phyloP scores from a whole-genome alignment of 805 yeast species.

The Candida railenensis region DNA sequence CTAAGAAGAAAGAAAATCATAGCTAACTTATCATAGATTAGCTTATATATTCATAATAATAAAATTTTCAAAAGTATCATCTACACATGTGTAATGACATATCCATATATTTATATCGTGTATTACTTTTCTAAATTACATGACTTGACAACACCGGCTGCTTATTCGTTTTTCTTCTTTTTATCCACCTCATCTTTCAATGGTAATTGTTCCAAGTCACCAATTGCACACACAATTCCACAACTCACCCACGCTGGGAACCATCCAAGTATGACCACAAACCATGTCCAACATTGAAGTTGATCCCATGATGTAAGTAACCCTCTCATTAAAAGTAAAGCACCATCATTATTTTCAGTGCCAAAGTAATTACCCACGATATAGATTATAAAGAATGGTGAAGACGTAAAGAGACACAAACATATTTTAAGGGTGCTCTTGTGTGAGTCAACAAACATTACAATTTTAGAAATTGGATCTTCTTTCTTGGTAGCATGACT shows the following conservation, averaged over 20 bases:
- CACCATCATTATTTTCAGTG: slow-evolving; percentile 16
- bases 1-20: too few relatives aligned
- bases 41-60: too few relatives aligned
- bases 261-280: slow-evolving; percentile 72
- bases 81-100: too few relatives aligned
- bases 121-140: too few relatives aligned
- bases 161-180: background rate
- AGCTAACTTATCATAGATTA: too few relatives aligned
- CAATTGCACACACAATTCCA: slow-evolving; percentile 26
- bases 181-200: background rate
- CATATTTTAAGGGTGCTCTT: slow-evolving; percentile 24
- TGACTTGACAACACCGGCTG: too few relatives aligned
- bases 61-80: too few relatives aligned
- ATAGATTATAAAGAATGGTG: slow-evolving; percentile 46
- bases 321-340: slow-evolving; percentile 45
- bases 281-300: slow-evolving; percentile 85
- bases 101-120: too few relatives aligned
- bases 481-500: background rate
- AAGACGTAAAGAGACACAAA: slow-evolving; percentile 41
- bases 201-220: slow-evolving; percentile 22
- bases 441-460: slow-evolving; percentile 6
- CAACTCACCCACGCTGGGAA: slow-evolving; percentile 70
- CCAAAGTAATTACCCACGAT: slow-evolving; percentile 25
- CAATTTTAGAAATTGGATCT: slow-evolving; percentile 6
- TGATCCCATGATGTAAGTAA: slow-evolving; percentile 64